Evolutionary conservation across 208 protist species (phyloP).

Genomic region (Crithidia mellificae): DNA sequence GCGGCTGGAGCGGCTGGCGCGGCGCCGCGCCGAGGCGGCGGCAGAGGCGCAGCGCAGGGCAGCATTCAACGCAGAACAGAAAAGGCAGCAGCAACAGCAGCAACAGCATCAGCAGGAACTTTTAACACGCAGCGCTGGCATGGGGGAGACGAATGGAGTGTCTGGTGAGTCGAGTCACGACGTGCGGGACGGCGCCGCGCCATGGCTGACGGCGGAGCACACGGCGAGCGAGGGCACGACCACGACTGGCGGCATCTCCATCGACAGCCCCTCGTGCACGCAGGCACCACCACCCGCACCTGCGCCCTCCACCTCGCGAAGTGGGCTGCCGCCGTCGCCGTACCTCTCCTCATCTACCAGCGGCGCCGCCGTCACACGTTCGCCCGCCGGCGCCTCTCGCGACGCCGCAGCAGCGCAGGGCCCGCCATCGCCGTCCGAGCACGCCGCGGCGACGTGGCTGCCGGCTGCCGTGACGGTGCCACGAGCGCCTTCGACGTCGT

Average conservation of each 20-base stretch:
- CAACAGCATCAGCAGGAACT: no score
- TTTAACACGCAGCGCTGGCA: no score
- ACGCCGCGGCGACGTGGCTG: background rate
- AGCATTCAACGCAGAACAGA: background rate
- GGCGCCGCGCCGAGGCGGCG: background rate
- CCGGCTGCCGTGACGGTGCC: constrained; percentile 6
- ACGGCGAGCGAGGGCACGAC: background rate
- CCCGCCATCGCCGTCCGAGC: background rate
- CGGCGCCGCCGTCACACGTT: background rate
- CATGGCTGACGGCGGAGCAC: background rate
- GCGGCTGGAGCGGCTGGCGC: constrained; percentile 12
- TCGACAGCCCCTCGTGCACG: background rate
- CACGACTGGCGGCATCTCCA: background rate
- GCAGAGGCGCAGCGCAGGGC: background rate
- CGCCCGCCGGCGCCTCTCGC: background rate
- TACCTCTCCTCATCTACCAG: background rate
- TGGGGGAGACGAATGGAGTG: no score
- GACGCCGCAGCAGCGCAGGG: background rate
- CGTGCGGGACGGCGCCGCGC: background rate
- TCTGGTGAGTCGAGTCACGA: no score
- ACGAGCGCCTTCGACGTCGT: no score
- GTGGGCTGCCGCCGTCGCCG: background rate
- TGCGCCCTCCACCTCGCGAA: background rate
- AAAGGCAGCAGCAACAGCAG: background rate
- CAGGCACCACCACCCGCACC: background rate